A percentile compares a stretch with the other conserved stretches of the same genome.
Evolutionary conservation across 2,329 filamentous ascomycete species (phyloP).

Genomic region (Monilinia fructicola): DNA sequence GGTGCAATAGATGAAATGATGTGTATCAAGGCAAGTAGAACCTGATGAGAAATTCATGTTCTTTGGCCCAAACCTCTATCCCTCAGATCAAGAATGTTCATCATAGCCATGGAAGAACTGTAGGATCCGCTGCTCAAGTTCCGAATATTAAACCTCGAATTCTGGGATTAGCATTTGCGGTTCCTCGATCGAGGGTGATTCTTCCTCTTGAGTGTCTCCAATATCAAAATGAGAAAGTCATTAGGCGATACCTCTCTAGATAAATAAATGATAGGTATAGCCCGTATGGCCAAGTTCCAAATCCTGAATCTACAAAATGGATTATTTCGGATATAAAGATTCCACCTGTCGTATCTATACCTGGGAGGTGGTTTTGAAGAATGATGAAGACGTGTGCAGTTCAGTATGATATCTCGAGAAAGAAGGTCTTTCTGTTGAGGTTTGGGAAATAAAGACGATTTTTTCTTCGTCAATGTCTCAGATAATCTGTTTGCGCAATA

Average conservation of each 20-base stretch:
- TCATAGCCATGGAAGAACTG: not conserved
- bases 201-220: not conserved
- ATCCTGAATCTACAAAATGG: not conserved
- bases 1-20: no score
- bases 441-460: not conserved
- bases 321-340: not conserved
- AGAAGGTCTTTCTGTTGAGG: not conserved
- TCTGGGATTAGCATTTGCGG: not conserved
- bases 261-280: not conserved
- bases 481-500: not conserved
- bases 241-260: not conserved
- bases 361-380: not conserved
- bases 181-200: not conserved
- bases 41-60: no score
- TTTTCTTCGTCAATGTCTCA: not conserved
- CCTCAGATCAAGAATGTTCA: no score
- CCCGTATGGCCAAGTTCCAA: not conserved
- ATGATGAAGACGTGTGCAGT: not conserved
- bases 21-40: no score
- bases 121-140: not conserved
- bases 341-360: not conserved
- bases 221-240: not conserved
- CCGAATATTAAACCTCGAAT: not conserved
- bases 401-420: not conserved
- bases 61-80: no score